phyloP scores from a whole-genome alignment of 75 land plant genomes.

The Sequoia sempervirens region DNA sequence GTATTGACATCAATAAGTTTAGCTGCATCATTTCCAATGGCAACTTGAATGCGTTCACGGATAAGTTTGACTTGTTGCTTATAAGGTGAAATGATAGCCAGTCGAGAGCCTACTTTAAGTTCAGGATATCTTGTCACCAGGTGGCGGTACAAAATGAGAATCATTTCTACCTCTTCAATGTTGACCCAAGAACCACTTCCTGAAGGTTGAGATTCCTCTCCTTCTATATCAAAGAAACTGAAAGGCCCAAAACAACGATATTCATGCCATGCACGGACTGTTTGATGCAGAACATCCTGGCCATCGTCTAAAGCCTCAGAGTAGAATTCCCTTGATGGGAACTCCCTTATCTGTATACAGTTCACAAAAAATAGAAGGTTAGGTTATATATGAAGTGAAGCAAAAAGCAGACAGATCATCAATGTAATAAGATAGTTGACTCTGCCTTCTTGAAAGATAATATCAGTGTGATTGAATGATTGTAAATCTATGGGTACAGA shows the following conservation, averaged over 20 bases:
- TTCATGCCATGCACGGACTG: slow-evolving; percentile 77
- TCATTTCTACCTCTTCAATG: slow-evolving; percentile 79
- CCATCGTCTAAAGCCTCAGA: slow-evolving; percentile 73
- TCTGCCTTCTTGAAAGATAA: not conserved
- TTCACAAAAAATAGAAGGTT: not conserved
- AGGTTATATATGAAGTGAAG: not conserved
- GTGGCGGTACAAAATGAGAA: slow-evolving; percentile 55
- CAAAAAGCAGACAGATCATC: not conserved
- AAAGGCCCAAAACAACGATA: slow-evolving; percentile 93
- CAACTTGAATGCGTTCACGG: slow-evolving; percentile 43
- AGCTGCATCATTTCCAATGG: slow-evolving; percentile 51
- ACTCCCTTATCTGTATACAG: slow-evolving; percentile 73
- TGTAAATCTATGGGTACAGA: not conserved
- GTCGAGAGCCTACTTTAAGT: slow-evolving; percentile 55
- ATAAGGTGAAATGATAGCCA: slow-evolving; percentile 94
- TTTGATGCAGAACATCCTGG: slow-evolving; percentile 41
- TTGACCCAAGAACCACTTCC: slow-evolving; percentile 90
- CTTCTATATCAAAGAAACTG: slow-evolving; percentile 86
- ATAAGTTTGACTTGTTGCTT: slow-evolving; percentile 79
- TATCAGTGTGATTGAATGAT: not conserved
- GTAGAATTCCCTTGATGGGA: slow-evolving; percentile 94
- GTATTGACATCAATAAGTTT: slow-evolving; percentile 80
- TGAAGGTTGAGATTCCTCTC: slow-evolving; percentile 65
- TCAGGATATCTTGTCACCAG: slow-evolving; percentile 55
- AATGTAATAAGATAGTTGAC: not conserved